Base-by-base conservation (phyloP, 805 yeast genomes). In the Ogataea trehalophila region DNA sequence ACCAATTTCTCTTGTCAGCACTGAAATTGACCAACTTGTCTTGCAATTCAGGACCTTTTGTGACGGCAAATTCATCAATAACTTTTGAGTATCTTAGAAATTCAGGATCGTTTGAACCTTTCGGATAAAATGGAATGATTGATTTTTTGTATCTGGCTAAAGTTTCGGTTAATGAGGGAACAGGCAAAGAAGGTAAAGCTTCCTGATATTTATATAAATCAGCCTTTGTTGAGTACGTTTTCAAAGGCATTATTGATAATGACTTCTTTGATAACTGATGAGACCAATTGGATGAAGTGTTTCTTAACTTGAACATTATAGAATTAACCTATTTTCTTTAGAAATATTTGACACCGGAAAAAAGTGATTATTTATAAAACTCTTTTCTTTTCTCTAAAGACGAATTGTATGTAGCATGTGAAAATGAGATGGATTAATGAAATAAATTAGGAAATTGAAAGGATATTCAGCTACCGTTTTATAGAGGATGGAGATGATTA, bases 121-220 rank as follows among this genome's bases (percentile, higher is more conserved):
- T 66, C 15, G 76, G 71, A 43, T 79, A 74, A 43, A 74, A 80
- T 1, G 98, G 96, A 57, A 76, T 77, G 41, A 92, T 78, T 1
- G 95, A 78, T 52, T 76, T 72, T 60, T 91, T 73, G 66, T 88
- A 92, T 50, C 79, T 78, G 11, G 71, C 65, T 39, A 86, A 76
- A 4, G 97, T 88, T 45, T 81, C 80, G 47, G 80, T 75, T 48
- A 92, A 73, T 1, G 83, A 68, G 2, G 99, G 99, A 6, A 92
- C 95, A 0, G 97, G 97, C 55, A 92, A 76, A 43, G 80, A 74
- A 6, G 97, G 97, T 45, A 92, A 76, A 41, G 80, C 70, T 37
- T 76, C 72, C 65, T 91, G 97, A 70, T 74, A 80, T 54, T 82
- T 77, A 70, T 72, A 87, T 51, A 92, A 81, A 50, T 77, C 79